Evolutionary conservation across 768 basidiomycete species (phyloP).

Genomic region (Tulasnella sp.): DNA sequence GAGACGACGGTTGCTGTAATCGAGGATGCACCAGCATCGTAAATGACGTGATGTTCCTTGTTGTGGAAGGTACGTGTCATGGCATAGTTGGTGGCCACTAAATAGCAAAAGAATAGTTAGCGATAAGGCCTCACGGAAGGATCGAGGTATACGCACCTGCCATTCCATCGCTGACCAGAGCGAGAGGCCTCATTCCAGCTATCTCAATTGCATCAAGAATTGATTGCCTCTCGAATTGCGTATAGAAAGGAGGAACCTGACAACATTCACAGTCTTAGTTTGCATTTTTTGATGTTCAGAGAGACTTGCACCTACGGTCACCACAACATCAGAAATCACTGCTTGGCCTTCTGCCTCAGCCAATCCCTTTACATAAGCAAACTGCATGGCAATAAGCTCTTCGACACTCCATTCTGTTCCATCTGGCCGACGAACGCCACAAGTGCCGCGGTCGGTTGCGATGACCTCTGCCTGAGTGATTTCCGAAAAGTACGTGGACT

Average conservation of each 20-base stretch:
- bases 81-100: slow-evolving; percentile 92
- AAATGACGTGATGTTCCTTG: slow-evolving; percentile 79
- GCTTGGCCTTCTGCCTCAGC: slow-evolving; percentile 64
- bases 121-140: neutral
- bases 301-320: slow-evolving; percentile 39
- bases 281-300: neutral
- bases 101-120: neutral
- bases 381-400: slow-evolving; percentile 88
- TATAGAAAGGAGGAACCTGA: slow-evolving; percentile 68
- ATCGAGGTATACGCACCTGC: slow-evolving; percentile 31
- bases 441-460: slow-evolving; percentile 43
- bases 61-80: slow-evolving; percentile 82
- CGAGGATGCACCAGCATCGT: slow-evolving; percentile 82
- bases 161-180: slow-evolving; percentile 83
- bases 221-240: slow-evolving; percentile 83
- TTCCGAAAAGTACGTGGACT: slow-evolving; percentile 29
- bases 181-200: slow-evolving; percentile 69
- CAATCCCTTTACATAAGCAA: slow-evolving; percentile 77
- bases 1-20: slow-evolving; percentile 65
- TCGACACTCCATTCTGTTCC: slow-evolving; percentile 63
- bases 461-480: slow-evolving; percentile 36
- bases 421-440: slow-evolving; percentile 39
- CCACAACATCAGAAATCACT: slow-evolving; percentile 66
- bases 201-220: slow-evolving; percentile 87
- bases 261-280: neutral